Conservation (phyloP, 345 rosid species). For the Sisymbrium irio region DNA sequence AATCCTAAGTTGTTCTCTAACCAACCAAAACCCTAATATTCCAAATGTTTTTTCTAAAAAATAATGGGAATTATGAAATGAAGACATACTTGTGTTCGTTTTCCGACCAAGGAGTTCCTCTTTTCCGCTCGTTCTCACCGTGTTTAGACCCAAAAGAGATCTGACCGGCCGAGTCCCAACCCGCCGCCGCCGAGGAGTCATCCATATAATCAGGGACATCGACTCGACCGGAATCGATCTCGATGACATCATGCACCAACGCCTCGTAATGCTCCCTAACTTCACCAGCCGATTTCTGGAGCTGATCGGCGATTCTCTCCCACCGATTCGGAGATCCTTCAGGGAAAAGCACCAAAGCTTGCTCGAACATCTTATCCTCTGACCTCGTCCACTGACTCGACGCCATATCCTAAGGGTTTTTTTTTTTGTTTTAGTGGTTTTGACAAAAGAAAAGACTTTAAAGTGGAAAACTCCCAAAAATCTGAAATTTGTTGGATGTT, state of each 20-base stretch:
- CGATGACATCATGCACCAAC: conserved; percentile 53
- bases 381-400: conserved; percentile 51
- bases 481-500: conserved; percentile 17
- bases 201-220: conserved; percentile 58
- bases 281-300: conserved; percentile 47
- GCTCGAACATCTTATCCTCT: conserved; percentile 75
- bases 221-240: conserved; percentile 70
- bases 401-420: conserved; percentile 24
- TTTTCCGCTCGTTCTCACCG: conserved; percentile 54
- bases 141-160: conserved; percentile 40
- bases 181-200: conserved; percentile 23
- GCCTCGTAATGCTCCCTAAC: conserved; percentile 59
- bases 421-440: background rate
- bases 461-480: background rate
- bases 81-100: conserved; percentile 35
- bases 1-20: background rate
- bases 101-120: conserved; percentile 63
- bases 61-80: background rate
- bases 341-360: conserved; percentile 50
- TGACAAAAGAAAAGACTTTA: background rate
- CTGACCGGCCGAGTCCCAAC: conserved; percentile 41
- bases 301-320: conserved; percentile 50
- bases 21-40: conserved; percentile 31
- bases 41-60: too few relatives aligned
- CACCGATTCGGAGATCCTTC: conserved; percentile 64